Base-by-base conservation (phyloP, 2,329 filamentous ascomycete species). In the Botrytis squamosa region DNA sequence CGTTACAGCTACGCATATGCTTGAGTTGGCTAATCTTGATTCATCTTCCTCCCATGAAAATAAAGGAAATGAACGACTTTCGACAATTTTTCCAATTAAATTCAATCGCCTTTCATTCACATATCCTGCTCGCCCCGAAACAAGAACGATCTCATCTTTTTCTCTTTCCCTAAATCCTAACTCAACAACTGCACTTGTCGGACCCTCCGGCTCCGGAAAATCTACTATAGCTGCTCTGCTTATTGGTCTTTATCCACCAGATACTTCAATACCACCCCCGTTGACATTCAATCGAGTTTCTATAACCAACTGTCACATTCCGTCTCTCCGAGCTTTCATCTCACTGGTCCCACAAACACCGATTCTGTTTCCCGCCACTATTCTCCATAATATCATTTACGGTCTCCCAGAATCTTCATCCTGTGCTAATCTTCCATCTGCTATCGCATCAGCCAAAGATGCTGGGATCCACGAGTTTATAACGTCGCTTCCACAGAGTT, bases 191-290 rank as follows among this genome's bases (percentile, higher is more conserved):
- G 94, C 93, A 3, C 89, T 98, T 33, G 94, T 97, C 3, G 95
- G 95, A 1, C 84, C 88, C 0, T 97, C 94, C 0, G 95, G 96
- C 0, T 93, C 92, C n/a, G 95, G 96, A 1, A 98, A 99, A 83
- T 95, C 92, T 22, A 98, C 95, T 0, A 86, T 98, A 52, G 87
- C 92, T 0, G 88, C 92, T 0, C 84, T 98, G 0, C 85, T 98
- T 0, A 83, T 97, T 6, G 89, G 91, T 1, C 85, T 98, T 0
- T 94, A 96, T 77, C 87, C 77, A 46, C 81, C 81, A 3, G 76
- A 77, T 64, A 20, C 52, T 6, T 14, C 49, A 59, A 3, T 36
- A 36, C 12, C 52, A 49, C 5, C 44, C 7, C 25, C 42, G 57
- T 25, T 69, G 59, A 88, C 85, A 2, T 90, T 94, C 77, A 87